Evolutionary conservation across 345 rosid species (phyloP), one percentile per base, ranked within the genome.

Genomic region (Xanthoceras sorbifolium): DNA sequence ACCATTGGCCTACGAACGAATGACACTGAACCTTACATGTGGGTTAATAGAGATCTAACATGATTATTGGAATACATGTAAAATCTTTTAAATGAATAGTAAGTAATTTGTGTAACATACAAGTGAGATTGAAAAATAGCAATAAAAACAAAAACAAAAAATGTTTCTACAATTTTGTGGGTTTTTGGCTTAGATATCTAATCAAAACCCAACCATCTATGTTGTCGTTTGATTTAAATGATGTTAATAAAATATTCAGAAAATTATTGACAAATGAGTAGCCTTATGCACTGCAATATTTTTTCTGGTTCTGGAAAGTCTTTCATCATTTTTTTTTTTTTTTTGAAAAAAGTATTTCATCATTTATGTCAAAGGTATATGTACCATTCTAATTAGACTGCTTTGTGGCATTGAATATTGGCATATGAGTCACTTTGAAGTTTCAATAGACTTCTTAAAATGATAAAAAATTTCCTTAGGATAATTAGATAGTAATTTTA

Each of bases 161-260:
- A 25, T 48, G 50, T 20, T 17, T 68, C 46, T 32, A 26, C 11
- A 44, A 25, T 29, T 71, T 68, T 69, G 34, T 69, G 17, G 25
- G 11, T 46, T 46, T 18, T 48, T 50, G 5, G 18, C 38, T 48
- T 18, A 48, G 25, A 1, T 31, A 36, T 9, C 25, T 71, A 18
- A 4, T 70, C 32, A 36, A 31, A 69, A 70, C 61, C 5, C 40
- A 29, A 32, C 32, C 44, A 50, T 72, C 1, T 38, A 5, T 60
- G 36, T 59, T 74, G 52, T 36, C 34, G 36, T 32, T 75, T 66
- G 52, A 64, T 68, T 36, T 25, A 36, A 12, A 15, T 67, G 31
- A 61, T 17, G 42, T 20, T 65, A 36, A 71, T 28, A 61, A 23
- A 54, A n/a, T n/a, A 32, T 74, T 70, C n/a, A 14, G 69, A 69